These are phyloP conservation scores for Camellia japonica DNA, from an alignment of 148 eudicot species.

Conservation along the genomic window DNA sequence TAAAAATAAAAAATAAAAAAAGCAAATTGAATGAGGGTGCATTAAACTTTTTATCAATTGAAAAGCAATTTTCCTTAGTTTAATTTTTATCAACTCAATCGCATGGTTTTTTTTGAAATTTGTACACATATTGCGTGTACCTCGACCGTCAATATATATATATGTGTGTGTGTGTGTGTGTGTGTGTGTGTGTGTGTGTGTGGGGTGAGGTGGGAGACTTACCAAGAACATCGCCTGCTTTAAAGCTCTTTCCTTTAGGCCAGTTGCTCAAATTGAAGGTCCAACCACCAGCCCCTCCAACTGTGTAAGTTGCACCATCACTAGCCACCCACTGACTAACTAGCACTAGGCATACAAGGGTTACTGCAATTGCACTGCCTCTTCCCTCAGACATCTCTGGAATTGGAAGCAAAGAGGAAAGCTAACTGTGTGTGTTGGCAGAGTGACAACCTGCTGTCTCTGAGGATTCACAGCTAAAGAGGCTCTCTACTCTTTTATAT, in stretches of 20 bases:
- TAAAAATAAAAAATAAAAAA: no score
- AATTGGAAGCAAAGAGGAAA: not conserved
- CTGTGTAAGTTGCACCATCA: slow-evolving; percentile 26
- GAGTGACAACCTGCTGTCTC: not conserved
- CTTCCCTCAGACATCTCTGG: slow-evolving; percentile 28
- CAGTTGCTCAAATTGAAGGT: slow-evolving; percentile 33
- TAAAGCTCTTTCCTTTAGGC: slow-evolving; percentile 34
- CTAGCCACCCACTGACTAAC: not conserved
- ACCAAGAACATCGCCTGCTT: slow-evolving; percentile 44
- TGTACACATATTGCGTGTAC: no score
- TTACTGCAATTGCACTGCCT: slow-evolving; percentile 30
- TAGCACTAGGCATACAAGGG: not conserved
- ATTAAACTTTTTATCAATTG: no score
- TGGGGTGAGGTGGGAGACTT: not conserved
- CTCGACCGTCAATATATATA: no score
- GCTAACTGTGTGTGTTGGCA: not conserved
- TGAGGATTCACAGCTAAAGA: not conserved
- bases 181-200: no score
- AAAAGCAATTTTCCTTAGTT: no score
- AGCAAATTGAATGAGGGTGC: no score
- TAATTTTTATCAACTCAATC: no score
- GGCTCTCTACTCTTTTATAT: not conserved
- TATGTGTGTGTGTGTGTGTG: no score
- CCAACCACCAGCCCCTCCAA: slow-evolving; percentile 44
- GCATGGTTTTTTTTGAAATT: no score